Conservation (phyloP, 2,329 filamentous ascomycete genomes). For the Talaromyces pinophilus region DNA sequence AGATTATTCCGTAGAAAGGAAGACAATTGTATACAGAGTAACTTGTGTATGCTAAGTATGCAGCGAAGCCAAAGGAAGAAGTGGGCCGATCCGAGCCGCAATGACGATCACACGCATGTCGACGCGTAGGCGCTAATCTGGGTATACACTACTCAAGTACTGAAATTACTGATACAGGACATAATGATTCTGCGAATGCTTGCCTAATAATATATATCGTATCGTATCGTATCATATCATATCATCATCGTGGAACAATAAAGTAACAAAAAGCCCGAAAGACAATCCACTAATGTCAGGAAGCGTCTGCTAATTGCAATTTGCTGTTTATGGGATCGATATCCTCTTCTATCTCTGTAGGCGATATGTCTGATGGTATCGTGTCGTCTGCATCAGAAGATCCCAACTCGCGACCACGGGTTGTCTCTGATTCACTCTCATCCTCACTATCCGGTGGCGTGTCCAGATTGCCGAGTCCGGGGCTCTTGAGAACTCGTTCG, state of each 20-base stretch:
- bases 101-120: conserved; percentile 5
- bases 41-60: background rate
- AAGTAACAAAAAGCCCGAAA: conserved; percentile 1
- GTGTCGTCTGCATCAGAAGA: conserved; percentile 7
- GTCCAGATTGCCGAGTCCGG: conserved; percentile 17
- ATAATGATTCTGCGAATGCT: background rate
- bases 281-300: conserved; percentile 8
- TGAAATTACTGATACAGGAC: background rate
- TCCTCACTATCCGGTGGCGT: conserved; percentile 21
- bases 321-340: conserved; percentile 12
- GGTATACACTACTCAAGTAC: background rate
- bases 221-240: conserved; percentile 12
- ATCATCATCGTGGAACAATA: conserved; percentile 15
- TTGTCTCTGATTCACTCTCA: conserved; percentile 19
- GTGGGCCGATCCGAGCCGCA: conserved; percentile 12
- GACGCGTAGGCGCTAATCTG: background rate
- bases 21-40: too few relatives aligned
- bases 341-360: conserved; percentile 13
- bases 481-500: conserved; percentile 22
- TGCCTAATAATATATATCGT: background rate
- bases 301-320: conserved; percentile 20
- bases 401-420: conserved; percentile 1
- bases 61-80: background rate
- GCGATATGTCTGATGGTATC: background rate
- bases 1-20: too few relatives aligned